Percentiles rank a stretch among this genome's conserved stretches.
Evolutionary conservation across 208 protist species (phyloP).

Genomic region (Acanthamoeba culbertsoni): DNA sequence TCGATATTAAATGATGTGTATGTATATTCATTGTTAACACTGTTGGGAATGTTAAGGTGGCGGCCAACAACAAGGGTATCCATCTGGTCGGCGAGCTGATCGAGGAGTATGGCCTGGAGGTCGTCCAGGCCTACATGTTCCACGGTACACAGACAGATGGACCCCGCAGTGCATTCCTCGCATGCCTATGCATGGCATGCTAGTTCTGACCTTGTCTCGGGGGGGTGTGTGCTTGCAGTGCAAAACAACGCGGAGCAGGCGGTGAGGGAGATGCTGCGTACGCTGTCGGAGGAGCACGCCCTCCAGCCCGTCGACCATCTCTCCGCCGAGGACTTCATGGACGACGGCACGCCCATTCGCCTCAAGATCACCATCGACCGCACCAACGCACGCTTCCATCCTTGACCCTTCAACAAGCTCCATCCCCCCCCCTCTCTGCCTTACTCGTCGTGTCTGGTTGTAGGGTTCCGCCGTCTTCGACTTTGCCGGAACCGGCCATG

Average conservation of each 20-base stretch:
- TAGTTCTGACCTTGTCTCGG: no score
- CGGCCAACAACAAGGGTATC: slow-evolving; percentile 92
- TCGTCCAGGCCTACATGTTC: slow-evolving; percentile 94
- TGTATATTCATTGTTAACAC: slow-evolving; percentile 30
- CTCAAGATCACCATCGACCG: slow-evolving; percentile 87
- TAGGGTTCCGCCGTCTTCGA: slow-evolving; percentile 89
- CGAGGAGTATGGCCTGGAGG: slow-evolving; percentile 83
- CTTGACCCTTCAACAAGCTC: neutral
- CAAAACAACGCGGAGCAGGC: slow-evolving; percentile 89
- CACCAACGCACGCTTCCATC: slow-evolving; percentile 34
- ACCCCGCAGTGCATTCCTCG: no score
- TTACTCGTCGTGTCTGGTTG: neutral
- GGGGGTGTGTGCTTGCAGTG: slow-evolving; percentile 39
- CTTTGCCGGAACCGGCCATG: slow-evolving; percentile 89
- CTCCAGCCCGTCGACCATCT: slow-evolving; percentile 68
- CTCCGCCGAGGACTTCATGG: slow-evolving; percentile 89
- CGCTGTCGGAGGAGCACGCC: slow-evolving; percentile 70
- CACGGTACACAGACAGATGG: no score
- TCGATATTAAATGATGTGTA: no score
- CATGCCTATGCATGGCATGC: no score
- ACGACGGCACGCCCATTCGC: slow-evolving; percentile 91
- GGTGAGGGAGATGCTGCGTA: slow-evolving; percentile 88
- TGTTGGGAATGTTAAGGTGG: slow-evolving; percentile 66
- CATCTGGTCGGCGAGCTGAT: slow-evolving; percentile 89
- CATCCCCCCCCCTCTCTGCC: neutral